Evolutionary conservation across 306 rosid species (phyloP).

Genomic region (Alnus rubra): DNA sequence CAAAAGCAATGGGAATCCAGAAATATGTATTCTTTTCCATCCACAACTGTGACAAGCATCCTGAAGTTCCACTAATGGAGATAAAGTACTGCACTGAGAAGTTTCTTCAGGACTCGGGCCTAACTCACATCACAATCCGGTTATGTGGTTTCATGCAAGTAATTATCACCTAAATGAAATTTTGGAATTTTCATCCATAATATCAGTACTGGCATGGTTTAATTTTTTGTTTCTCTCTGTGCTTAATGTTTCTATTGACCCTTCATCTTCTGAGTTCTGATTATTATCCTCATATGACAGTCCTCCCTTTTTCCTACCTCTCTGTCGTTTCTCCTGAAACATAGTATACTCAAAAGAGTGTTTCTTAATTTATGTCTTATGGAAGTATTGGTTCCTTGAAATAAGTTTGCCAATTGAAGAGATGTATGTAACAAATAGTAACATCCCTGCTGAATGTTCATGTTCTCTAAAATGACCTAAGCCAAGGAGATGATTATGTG

Average conservation of each 20-base stretch:
- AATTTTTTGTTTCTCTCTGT: neutral
- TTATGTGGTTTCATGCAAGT: conserved; percentile 97
- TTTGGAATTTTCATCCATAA: neutral
- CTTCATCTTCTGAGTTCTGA: neutral
- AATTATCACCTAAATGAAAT: conserved; percentile 20
- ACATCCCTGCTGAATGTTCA: neutral
- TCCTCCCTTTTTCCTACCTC: neutral
- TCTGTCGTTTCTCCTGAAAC: neutral
- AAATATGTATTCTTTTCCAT: conserved; percentile 88
- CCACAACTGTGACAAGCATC: conserved; percentile 94
- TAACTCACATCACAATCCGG: conserved; percentile 67
- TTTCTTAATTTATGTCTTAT: neutral
- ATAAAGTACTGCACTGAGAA: conserved; percentile 90
- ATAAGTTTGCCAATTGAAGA: neutral
- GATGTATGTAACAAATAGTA: neutral
- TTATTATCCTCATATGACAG: neutral
- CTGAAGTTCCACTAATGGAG: conserved; percentile 99
- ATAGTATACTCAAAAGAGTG: neutral
- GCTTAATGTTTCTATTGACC: conserved; percentile 6
- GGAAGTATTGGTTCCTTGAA: neutral
- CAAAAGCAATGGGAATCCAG: conserved; percentile 98
- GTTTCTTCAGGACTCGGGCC: conserved; percentile 76
- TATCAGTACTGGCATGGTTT: neutral
- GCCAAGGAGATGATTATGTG: neutral
- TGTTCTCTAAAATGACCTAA: neutral